Evolutionary conservation across 1,284 basidiomycete genomes (phyloP).

Genomic region (Abortiporus biennis): DNA sequence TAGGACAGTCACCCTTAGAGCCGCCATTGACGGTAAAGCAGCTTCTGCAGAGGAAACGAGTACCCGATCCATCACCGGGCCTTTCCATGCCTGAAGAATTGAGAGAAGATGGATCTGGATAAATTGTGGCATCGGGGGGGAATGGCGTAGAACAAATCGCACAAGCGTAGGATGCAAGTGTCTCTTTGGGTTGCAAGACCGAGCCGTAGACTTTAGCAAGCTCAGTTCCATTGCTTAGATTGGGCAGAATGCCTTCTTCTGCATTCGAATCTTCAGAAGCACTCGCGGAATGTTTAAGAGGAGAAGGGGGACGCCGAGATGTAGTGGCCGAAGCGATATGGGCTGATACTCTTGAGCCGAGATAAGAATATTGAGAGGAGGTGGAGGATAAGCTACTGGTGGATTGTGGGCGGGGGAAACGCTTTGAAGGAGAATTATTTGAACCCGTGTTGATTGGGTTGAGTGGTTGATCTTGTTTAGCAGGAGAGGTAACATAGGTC

Average conservation of each 20-base stretch:
- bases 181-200: conserved; percentile 71
- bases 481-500: conserved; percentile 57
- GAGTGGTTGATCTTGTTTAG: conserved; percentile 15
- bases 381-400: conserved; percentile 20
- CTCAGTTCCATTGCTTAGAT: conserved; percentile 48
- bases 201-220: conserved; percentile 80
- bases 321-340: conserved; percentile 51
- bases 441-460: conserved; percentile 11
- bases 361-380: conserved; percentile 16
- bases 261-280: conserved; percentile 32
- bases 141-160: conserved; percentile 58
- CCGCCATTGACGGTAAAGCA: conserved; percentile 70
- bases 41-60: conserved; percentile 61
- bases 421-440: conserved; percentile 29
- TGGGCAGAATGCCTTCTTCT: conserved; percentile 52
- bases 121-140: conserved; percentile 75
- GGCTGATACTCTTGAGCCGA: conserved; percentile 44
- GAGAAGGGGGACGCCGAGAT: conserved; percentile 40
- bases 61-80: conserved; percentile 26
- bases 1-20: conserved; percentile 63
- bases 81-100: conserved; percentile 9
- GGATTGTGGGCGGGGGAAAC: conserved; percentile 45
- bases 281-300: conserved; percentile 42
- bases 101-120: conserved; percentile 57
- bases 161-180: conserved; percentile 60